phyloP scores from a whole-genome alignment of 2,329 filamentous ascomycete genomes.

The Domatiomyces globalis region DNA sequence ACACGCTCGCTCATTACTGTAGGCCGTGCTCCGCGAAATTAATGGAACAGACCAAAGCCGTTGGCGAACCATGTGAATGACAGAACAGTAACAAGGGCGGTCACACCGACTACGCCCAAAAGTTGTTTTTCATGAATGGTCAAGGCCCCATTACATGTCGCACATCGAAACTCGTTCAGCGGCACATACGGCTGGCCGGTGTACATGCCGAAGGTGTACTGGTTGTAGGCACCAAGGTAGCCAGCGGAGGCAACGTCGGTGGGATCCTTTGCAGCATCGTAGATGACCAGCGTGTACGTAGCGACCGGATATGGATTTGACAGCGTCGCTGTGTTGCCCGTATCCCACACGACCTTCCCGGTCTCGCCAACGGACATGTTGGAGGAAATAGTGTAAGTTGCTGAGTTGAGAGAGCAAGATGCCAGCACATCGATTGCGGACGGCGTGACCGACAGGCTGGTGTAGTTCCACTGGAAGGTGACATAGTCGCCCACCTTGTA shows the following conservation, averaged over 20 bases:
- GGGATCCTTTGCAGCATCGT: constrained; percentile 42
- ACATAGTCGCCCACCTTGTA: constrained; percentile 51
- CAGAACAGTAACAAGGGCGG: constrained; percentile 41
- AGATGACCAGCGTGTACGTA: constrained; percentile 49
- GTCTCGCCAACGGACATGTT: constrained; percentile 44
- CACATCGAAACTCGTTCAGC: constrained; percentile 38
- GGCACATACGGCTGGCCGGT: constrained; percentile 25
- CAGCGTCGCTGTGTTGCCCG: constrained; percentile 33
- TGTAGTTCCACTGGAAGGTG: constrained; percentile 57
- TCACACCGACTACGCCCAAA: constrained; percentile 41
- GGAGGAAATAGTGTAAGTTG: constrained; percentile 46
- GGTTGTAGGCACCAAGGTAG: constrained; percentile 38
- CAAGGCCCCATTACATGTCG: constrained; percentile 41
- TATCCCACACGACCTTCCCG: constrained; percentile 46
- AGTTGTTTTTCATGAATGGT: constrained; percentile 41
- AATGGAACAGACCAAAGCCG: constrained; percentile 25
- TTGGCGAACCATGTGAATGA: constrained; percentile 42
- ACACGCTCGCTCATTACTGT: neutral
- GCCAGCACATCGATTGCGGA: constrained; percentile 48
- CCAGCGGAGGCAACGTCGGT: constrained; percentile 40
- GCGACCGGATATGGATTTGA: constrained; percentile 42
- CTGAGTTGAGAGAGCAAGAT: constrained; percentile 43
- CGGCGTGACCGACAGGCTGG: constrained; percentile 42
- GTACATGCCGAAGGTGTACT: constrained; percentile 51
- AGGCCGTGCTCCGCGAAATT: neutral